Percentiles rank a stretch among this genome's conserved stretches.
These are phyloP conservation scores for Penicillium sp. DNA, from an alignment of 2,329 filamentous ascomycete species.

Conservation along the genomic window DNA sequence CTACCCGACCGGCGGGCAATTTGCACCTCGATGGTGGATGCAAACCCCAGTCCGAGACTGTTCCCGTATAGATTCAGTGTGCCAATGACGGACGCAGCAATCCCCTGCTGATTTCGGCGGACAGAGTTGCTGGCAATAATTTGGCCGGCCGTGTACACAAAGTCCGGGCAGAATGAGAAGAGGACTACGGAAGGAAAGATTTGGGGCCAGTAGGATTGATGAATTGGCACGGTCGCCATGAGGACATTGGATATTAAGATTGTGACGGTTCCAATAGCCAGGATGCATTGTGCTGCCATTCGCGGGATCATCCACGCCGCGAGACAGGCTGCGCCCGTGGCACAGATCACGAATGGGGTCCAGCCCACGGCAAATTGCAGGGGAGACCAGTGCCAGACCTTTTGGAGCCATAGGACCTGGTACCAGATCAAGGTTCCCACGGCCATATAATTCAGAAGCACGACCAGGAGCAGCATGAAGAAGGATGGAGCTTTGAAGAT, in stretches of 20 bases:
- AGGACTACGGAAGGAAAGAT: constrained; percentile 41
- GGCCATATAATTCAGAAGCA: constrained; percentile 48
- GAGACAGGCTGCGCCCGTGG: constrained; percentile 35
- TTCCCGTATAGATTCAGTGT: constrained; percentile 44
- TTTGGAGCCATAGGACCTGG: constrained; percentile 44
- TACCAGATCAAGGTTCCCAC: constrained; percentile 52
- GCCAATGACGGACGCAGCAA: constrained; percentile 51
- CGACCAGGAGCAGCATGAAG: constrained; percentile 41
- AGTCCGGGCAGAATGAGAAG: constrained; percentile 45
- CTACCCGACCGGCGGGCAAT: constrained; percentile 15
- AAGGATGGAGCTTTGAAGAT: constrained; percentile 49
- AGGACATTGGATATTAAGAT: constrained; percentile 32
- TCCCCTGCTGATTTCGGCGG: constrained; percentile 47
- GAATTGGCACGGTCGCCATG: constrained; percentile 45
- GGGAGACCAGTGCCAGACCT: constrained; percentile 41
- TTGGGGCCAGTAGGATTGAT: constrained; percentile 46
- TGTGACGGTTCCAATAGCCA: constrained; percentile 42
- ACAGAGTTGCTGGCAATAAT: constrained; percentile 55
- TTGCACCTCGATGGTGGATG: constrained; percentile 38
- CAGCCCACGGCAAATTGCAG: constrained; percentile 41
- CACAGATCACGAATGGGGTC: constrained; percentile 43
- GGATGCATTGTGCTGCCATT: constrained; percentile 48
- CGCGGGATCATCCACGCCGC: constrained; percentile 49
- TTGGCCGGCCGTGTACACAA: constrained; percentile 51
- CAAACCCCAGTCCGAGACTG: constrained; percentile 44